Base-by-base conservation (phyloP, 148 eudicot species). In the Heliamphora exappendiculata region DNA sequence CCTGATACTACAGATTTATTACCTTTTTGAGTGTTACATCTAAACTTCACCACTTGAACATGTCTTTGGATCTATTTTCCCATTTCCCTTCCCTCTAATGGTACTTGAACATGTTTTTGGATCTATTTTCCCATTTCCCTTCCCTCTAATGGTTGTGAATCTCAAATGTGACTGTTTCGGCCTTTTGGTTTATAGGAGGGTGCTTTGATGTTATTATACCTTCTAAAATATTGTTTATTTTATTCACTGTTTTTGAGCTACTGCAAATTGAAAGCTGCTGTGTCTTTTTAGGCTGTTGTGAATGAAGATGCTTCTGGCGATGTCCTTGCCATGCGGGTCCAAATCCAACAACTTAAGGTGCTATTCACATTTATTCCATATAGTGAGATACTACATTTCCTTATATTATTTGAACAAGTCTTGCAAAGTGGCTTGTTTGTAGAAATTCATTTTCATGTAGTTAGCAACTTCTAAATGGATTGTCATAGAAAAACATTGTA, bases 251-350 rank as follows among this genome's bases (percentile, higher is more conserved):
- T 36, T 33, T 50, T 20, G 8, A 68, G 41, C 24, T 28, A 59
- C 65, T 39, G 26, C 41, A 63, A 50, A 72, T 62, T 1, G 9
- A 66, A 33, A 41, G 16, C 66, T 62, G 5, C 49, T 44, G 28
- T 73, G 16, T 54, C 76, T 28, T 17, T 45, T 69, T 82, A 95
- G 99, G 99, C 99, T 78, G 88, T 91, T 77, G 88, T 95, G 67
- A 95, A 95, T 77, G 99, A 95, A 87, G 99, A 95, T 87, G 97
- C 99, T 82, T 95, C 99, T 67, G 99, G 99, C 65, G 99, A 95
- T 81, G 98, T 95, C 59, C 86, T 95, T 82, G 98, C 97, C 64
- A 88, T 95, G 96, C 84, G 96, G 80, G 73, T 91, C 83, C 98
- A 95, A 81, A 95, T 91, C 83, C 97, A 95, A 84, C 91, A 93